Conservation (phyloP, 2,329 filamentous ascomycete species). For the Penicillium sp. region DNA sequence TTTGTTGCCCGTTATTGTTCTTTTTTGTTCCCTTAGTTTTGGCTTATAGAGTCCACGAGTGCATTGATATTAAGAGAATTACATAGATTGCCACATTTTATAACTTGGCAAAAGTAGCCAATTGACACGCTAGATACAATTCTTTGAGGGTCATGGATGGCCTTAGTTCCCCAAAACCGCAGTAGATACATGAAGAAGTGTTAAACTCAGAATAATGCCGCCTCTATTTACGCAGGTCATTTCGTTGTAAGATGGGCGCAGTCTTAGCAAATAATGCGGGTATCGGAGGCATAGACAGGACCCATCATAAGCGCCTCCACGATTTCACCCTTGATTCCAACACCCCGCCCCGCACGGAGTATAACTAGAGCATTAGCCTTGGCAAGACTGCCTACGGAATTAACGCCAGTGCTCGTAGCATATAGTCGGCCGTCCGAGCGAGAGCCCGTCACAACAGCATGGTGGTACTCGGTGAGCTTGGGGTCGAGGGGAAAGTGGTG, state of each 20-base stretch:
- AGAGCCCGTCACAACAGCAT: constrained; percentile 66
- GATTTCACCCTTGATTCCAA: constrained; percentile 65
- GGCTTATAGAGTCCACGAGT: no score
- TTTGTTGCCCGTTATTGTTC: no score
- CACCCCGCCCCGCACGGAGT: constrained; percentile 48
- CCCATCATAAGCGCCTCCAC: constrained; percentile 80
- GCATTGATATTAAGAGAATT: no score
- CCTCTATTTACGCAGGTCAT: background rate
- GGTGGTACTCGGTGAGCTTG: constrained; percentile 78
- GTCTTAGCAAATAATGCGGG: constrained; percentile 1
- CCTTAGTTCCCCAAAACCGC: no score
- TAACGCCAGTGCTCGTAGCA: constrained; percentile 68
- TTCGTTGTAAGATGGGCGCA: background rate
- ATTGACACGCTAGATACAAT: no score
- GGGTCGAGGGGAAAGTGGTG: constrained; percentile 72
- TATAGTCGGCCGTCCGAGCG: constrained; percentile 63
- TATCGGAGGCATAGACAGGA: constrained; percentile 28
- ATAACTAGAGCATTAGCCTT: constrained; percentile 83
- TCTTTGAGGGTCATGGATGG: no score
- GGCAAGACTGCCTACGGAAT: constrained; percentile 80
- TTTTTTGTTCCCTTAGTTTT: no score
- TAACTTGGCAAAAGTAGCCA: no score
- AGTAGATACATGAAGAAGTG: no score
- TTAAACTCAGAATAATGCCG: no score
- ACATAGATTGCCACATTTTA: no score